phyloP scores from a whole-genome alignment of 495 filamentous ascomycete species.

The Platismatia glauca region DNA sequence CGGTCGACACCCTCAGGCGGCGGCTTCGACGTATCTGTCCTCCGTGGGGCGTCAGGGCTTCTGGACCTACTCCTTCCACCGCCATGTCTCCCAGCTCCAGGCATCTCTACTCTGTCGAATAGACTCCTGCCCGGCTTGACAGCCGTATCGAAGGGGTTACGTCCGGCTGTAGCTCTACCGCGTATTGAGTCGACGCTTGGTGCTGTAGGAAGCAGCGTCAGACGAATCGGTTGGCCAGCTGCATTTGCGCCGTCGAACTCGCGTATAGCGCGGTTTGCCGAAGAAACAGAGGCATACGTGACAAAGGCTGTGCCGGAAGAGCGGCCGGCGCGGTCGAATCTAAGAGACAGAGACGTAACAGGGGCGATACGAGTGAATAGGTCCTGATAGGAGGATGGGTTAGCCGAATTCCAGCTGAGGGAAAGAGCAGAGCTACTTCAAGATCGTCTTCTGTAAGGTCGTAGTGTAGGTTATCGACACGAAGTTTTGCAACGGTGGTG shows the following conservation, averaged over 20 bases:
- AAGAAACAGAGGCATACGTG: slow-evolving; percentile 58
- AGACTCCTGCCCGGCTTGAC: slow-evolving; percentile 50
- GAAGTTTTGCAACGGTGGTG: slow-evolving; percentile 58
- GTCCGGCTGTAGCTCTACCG: slow-evolving; percentile 25
- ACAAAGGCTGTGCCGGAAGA: slow-evolving; percentile 81
- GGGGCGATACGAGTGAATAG: slow-evolving; percentile 74
- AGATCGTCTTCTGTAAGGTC: slow-evolving; percentile 83
- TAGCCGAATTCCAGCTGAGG: slow-evolving; percentile 5
- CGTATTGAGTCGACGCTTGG: slow-evolving; percentile 28
- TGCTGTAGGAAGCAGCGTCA: slow-evolving; percentile 54
- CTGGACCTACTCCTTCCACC: slow-evolving; percentile 32
- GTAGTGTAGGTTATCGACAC: slow-evolving; percentile 89
- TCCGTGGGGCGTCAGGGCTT: slow-evolving; percentile 38
- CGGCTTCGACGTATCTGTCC: slow-evolving; percentile 61
- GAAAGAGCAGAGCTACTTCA: slow-evolving; percentile 45
- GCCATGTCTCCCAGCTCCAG: slow-evolving; percentile 30
- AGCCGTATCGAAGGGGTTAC: slow-evolving; percentile 52
- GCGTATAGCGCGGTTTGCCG: slow-evolving; percentile 64
- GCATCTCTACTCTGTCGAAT: slow-evolving; percentile 60
- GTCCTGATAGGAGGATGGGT: slow-evolving; percentile 42
- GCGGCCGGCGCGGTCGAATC: slow-evolving; percentile 85
- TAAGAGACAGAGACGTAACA: slow-evolving; percentile 57
- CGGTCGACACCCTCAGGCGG: slow-evolving; percentile 70
- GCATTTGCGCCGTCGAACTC: slow-evolving; percentile 90
- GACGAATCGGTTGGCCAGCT: slow-evolving; percentile 81